Base-by-base conservation (phyloP, 148 eudicot species). In the Suaeda aralocaspica region DNA sequence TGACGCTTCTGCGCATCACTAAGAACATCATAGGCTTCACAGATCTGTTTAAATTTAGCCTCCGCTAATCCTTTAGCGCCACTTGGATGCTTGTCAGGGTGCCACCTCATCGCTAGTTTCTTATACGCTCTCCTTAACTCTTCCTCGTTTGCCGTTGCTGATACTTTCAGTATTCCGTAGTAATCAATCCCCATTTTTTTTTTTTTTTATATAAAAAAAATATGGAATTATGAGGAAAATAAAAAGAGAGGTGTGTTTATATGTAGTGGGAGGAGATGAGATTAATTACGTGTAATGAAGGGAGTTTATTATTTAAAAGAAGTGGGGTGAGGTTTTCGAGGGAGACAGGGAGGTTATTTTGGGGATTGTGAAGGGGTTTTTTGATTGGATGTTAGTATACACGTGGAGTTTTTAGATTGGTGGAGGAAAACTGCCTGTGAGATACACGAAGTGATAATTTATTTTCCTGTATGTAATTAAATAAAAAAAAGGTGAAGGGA, bases 71-170 rank as follows among this genome's bases (percentile, higher is more conserved):
- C 48, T 26, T 83, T 77, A 25, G 78, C 58, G 15, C 72, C 71
- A 12, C 70, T 67, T 9, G 84, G 85, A 64, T 94, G 88, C 72
- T 89, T 94, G 62, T 94, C 98, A 2, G 99, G 99, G 76, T 94
- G 99, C 97, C 97, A 94, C 36, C 78, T 79, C 97, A 94, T 91
- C 19, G 96, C 99, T 28, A 87, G 75, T 29, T 74, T 82, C 81
- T 86, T 89, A 77, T 94, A 91, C 1, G 97, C 82, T 18, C 78
- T 84, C 70, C 88, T 85, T 57, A 94, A 31, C n/a, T 91, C 99
- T 0, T 89, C 96, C 2, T 86, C 86, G 3, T 60, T 46, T 1
- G 86, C 82, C 12, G 70, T 72, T 2, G 77, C 45, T 16, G 77
- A 36, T 14, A 91, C 86, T 66, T 79, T 88, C 50, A 91, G 67